Evolutionary conservation across 306 rosid genomes (phyloP).

Genomic region (Cicer bijugum): DNA sequence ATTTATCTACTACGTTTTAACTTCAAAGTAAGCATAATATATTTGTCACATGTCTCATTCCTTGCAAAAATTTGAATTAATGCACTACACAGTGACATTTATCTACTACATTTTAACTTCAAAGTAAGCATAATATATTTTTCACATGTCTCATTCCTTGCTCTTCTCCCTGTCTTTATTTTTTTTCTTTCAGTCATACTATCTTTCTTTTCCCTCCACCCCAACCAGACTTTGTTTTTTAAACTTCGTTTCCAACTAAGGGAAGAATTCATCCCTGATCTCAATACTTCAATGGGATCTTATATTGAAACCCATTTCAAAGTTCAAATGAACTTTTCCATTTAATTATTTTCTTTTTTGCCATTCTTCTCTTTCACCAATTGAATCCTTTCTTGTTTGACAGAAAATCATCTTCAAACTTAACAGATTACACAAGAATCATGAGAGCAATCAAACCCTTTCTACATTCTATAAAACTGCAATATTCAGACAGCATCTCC

Average conservation of each 20-base stretch:
- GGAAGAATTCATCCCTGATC: slow-evolving; percentile 30
- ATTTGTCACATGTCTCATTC: slow-evolving; percentile 6
- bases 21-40: slow-evolving; percentile 6
- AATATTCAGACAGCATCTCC: slow-evolving; percentile 35
- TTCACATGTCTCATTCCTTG: slow-evolving; percentile 6
- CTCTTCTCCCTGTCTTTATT: background rate
- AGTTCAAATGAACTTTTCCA: slow-evolving; percentile 3
- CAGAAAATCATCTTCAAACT: slow-evolving; percentile 44
- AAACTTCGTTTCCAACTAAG: background rate
- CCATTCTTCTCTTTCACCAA: slow-evolving; percentile 16
- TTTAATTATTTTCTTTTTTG: background rate
- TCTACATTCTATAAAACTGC: slow-evolving; percentile 33
- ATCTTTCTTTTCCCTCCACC: background rate
- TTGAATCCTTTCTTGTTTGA: slow-evolving; percentile 36
- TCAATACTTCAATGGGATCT: slow-evolving; percentile 35
- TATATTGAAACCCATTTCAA: slow-evolving; percentile 32
- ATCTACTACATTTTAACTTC: slow-evolving; percentile 3
- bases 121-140: background rate
- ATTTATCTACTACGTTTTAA: background rate
- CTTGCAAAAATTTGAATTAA: background rate
- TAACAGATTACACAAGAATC: slow-evolving; percentile 29
- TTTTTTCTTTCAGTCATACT: background rate
- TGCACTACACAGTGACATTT: background rate
- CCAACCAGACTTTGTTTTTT: slow-evolving; percentile 8
- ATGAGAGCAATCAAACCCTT: slow-evolving; percentile 33